Percentiles rank a stretch among this genome's conserved stretches.
These are phyloP conservation scores for Fagopyrum esculentum DNA, from an alignment of 148 eudicot genomes.

Conservation along the genomic window DNA sequence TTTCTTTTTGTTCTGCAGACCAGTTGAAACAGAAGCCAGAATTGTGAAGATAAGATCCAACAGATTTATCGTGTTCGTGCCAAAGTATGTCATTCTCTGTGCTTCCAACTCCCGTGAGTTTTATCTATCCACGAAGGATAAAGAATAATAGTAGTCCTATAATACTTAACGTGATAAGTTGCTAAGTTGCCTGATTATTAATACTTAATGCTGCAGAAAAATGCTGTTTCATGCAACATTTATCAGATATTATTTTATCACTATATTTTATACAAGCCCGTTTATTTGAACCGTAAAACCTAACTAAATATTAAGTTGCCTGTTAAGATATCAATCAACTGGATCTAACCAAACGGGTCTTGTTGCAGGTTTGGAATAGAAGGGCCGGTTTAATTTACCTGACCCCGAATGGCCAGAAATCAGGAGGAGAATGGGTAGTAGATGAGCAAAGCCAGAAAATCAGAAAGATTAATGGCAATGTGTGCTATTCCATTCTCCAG, in stretches of 20 bases:
- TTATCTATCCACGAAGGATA: too few species aligned
- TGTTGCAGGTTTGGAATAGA: constrained; percentile 79
- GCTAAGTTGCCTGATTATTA: too few species aligned
- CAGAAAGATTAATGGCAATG: constrained; percentile 52
- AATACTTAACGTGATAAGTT: too few species aligned
- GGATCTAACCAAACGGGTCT: not conserved
- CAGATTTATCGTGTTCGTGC: constrained; percentile 94
- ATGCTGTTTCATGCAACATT: too few species aligned
- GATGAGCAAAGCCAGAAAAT: constrained; percentile 87
- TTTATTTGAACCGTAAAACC: too few species aligned
- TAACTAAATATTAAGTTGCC: too few species aligned
- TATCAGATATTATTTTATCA: not conserved
- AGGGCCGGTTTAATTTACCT: constrained; percentile 89
- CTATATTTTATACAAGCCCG: too few species aligned
- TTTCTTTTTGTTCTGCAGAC: constrained; percentile 45
- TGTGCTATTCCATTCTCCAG: constrained; percentile 66
- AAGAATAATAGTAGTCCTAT: too few species aligned
- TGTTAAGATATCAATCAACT: not conserved
- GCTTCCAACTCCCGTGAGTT: too few species aligned
- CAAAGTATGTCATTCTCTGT: constrained; percentile 81
- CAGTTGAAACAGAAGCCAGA: constrained; percentile 90
- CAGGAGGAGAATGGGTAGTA: constrained; percentile 72
- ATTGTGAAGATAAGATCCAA: constrained; percentile 89
- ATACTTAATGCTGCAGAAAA: too few species aligned
- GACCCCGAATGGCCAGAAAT: constrained; percentile 48